These are phyloP conservation scores for Pichia thaimueangensis DNA, from an alignment of 805 yeast species.

Conservation along the genomic window DNA sequence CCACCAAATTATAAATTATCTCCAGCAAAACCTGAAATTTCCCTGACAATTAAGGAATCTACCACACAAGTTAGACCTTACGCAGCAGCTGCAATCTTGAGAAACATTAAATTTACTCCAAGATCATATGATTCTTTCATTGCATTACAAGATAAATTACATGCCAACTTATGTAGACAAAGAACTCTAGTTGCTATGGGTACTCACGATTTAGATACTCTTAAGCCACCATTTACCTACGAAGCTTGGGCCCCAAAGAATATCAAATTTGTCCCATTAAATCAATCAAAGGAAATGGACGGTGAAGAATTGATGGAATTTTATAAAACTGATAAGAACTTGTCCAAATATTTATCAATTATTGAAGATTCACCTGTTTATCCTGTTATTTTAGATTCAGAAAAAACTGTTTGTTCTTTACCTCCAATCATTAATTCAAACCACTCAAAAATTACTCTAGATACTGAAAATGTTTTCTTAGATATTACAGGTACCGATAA, in stretches of 20 bases:
- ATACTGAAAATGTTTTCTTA: constrained; percentile 83
- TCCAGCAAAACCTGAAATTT: constrained; percentile 52
- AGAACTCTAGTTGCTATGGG: constrained; percentile 98
- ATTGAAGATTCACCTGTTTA: constrained; percentile 82
- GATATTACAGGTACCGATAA: constrained; percentile 94
- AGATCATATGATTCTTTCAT: constrained; percentile 91
- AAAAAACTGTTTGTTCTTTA: constrained; percentile 75
- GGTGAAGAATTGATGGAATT: constrained; percentile 82
- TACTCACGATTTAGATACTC: constrained; percentile 85
- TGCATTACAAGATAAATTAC: constrained; percentile 92
- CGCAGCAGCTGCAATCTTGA: constrained; percentile 91
- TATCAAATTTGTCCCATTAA: constrained; percentile 67
- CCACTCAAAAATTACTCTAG: constrained; percentile 76
- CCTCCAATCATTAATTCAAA: constrained; percentile 97
- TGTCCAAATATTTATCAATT: constrained; percentile 83
- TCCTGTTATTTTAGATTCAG: constrained; percentile 82
- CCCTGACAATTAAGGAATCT: constrained; percentile 68
- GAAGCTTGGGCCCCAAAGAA: constrained; percentile 78
- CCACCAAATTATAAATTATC: constrained; percentile 64
- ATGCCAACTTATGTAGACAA: constrained; percentile 91
- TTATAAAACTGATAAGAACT: constrained; percentile 83
- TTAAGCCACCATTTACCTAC: constrained; percentile 78
- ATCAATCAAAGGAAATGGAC: constrained; percentile 60
- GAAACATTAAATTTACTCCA: constrained; percentile 74
- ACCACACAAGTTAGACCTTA: constrained; percentile 78